These are phyloP conservation scores for Juglanconis sp. DNA, from an alignment of 2,329 filamentous ascomycete species.

Conservation along the genomic window DNA sequence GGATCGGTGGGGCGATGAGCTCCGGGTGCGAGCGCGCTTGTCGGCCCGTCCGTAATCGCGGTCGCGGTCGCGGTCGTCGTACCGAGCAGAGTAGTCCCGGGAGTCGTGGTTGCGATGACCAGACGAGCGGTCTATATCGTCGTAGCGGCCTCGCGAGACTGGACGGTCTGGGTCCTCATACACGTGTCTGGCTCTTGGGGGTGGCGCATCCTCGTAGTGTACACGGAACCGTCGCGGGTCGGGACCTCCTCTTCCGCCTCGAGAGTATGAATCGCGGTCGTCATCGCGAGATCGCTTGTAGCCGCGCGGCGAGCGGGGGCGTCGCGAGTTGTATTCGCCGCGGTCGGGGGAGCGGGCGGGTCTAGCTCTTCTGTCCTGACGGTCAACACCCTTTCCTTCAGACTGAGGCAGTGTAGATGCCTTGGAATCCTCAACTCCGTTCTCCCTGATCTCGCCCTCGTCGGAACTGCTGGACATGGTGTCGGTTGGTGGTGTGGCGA, in stretches of 20 bases:
- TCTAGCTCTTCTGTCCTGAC: constrained; percentile 75
- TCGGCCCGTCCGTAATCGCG: constrained; percentile 25
- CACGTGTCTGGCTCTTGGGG: constrained; percentile 43
- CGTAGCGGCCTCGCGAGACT: constrained; percentile 37
- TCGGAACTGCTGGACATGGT: constrained; percentile 61
- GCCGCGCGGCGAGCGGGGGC: constrained; percentile 59
- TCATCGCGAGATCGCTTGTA: constrained; percentile 67
- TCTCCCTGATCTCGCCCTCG: constrained; percentile 83
- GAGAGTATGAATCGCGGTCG: constrained; percentile 51
- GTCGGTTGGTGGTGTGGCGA: neutral
- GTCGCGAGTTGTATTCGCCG: constrained; percentile 42
- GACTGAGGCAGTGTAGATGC: constrained; percentile 79
- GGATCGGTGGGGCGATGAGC: constrained; percentile 23
- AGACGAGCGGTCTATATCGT: constrained; percentile 53
- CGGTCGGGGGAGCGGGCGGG: constrained; percentile 54
- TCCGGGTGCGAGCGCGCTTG: constrained; percentile 28
- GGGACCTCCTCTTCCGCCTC: constrained; percentile 38
- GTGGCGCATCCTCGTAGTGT: constrained; percentile 57
- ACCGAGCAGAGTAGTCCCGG: constrained; percentile 31
- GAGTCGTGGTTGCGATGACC: constrained; percentile 17
- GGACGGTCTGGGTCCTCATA: constrained; percentile 45
- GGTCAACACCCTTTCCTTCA: constrained; percentile 86
- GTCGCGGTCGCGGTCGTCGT: constrained; percentile 49
- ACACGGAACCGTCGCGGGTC: constrained; percentile 60
- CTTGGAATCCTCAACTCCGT: constrained; percentile 64